Percentiles rank a stretch among this genome's conserved stretches.
Conservation (phyloP, 1,284 basidiomycete species). For the Inonotus obliquus region DNA sequence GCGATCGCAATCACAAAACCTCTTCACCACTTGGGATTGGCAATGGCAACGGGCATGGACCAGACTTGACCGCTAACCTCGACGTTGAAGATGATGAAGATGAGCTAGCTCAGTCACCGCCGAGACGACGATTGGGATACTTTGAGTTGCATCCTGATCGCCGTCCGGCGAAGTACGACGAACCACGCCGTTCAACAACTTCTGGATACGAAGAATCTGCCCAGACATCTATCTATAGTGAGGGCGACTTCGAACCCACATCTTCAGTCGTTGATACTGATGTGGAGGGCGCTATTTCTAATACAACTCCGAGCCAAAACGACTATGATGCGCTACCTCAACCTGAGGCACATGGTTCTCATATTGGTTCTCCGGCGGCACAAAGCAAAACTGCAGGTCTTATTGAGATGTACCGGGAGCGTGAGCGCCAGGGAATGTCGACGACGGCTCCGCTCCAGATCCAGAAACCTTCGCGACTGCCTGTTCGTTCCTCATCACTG, state of each 20-base stretch:
- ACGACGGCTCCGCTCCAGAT: constrained; percentile 1
- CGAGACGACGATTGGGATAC: constrained; percentile 47
- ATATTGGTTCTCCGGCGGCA: constrained; percentile 18
- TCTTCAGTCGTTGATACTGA: constrained; percentile 10
- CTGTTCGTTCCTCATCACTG: constrained; percentile 28
- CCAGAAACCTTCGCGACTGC: constrained; percentile 29
- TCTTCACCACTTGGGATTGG: not conserved
- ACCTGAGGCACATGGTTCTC: constrained; percentile 19
- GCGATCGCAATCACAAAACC: not conserved
- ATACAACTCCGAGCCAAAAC: not conserved
- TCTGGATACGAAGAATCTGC: constrained; percentile 34
- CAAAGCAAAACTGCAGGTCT: constrained; percentile 65
- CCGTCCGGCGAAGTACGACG: not conserved
- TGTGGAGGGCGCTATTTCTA: constrained; percentile 14
- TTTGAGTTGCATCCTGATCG: constrained; percentile 64
- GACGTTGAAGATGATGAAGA: constrained; percentile 16
- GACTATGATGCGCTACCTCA: not conserved
- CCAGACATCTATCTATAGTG: constrained; percentile 14
- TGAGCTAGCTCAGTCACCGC: constrained; percentile 17
- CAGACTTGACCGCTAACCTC: constrained; percentile 12
- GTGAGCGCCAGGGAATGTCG: constrained; percentile 40
- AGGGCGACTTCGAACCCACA: constrained; percentile 17
- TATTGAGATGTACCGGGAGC: constrained; percentile 79
- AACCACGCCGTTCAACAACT: not conserved
- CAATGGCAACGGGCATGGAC: constrained; percentile 16